Conservation (phyloP, 164 flowering plant genomes). For the Aristolochia contorta region DNA sequence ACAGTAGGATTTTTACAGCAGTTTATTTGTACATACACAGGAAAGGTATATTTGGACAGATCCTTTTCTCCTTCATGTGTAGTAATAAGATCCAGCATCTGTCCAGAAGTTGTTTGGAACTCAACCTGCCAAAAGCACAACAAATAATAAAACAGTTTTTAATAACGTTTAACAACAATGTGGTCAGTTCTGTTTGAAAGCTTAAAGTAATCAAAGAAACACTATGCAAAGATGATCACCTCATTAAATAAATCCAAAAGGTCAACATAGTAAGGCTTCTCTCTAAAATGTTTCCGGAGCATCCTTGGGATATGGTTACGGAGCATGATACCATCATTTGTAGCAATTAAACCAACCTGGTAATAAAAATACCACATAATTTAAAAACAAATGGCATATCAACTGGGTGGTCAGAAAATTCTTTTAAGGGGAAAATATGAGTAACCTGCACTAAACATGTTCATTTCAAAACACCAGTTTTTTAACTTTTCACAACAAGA, state of each 20-base stretch:
- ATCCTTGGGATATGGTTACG: conserved; percentile 84
- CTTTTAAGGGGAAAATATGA: too few species aligned
- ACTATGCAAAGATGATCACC: conserved; percentile 31
- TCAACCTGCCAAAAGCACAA: conserved; percentile 50
- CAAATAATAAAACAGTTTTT: too few species aligned
- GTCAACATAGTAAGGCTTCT: conserved; percentile 81
- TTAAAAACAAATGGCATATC: not conserved
- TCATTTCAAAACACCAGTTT: too few species aligned
- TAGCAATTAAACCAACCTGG: conserved; percentile 90
- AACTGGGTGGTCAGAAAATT: too few species aligned
- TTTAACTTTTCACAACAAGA: too few species aligned
- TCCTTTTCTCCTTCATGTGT: conserved; percentile 88
- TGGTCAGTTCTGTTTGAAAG: not conserved
- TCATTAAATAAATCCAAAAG: conserved; percentile 87
- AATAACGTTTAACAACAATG: too few species aligned
- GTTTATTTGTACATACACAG: conserved; percentile 45
- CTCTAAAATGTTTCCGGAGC: conserved; percentile 67
- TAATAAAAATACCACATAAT: not conserved
- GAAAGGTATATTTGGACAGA: conserved; percentile 62
- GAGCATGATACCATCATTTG: conserved; percentile 76
- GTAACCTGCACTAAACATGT: too few species aligned
- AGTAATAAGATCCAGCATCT: conserved; percentile 95
- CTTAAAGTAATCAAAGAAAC: not conserved
- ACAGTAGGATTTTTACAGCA: not conserved
- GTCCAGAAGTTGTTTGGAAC: conserved; percentile 90